phyloP scores from a whole-genome alignment of 371 early-diverging fungal species.

The Mucor irregularis region DNA sequence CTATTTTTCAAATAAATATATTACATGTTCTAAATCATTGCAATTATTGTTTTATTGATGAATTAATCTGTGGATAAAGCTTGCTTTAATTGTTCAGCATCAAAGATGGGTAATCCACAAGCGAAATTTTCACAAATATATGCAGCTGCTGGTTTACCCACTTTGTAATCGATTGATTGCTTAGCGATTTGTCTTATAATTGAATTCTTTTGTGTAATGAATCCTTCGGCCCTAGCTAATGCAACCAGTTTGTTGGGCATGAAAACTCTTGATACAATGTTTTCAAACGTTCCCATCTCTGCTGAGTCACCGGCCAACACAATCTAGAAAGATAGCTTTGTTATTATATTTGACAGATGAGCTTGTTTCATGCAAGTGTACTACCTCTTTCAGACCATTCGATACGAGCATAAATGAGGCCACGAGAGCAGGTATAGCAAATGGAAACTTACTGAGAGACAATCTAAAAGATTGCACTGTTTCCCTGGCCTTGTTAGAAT shows the following conservation, averaged over 20 bases:
- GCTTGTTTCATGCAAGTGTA: neutral
- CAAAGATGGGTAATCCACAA: conserved; percentile 45
- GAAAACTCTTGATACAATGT: conserved; percentile 23
- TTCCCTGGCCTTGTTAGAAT: conserved; percentile 31
- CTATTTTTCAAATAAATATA: neutral
- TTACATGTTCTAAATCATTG: neutral
- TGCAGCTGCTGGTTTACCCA: conserved; percentile 11
- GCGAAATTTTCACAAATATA: conserved; percentile 55
- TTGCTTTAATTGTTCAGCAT: conserved; percentile 10
- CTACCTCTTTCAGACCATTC: conserved; percentile 48
- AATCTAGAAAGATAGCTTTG: conserved; percentile 27
- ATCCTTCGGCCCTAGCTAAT: conserved; percentile 27
- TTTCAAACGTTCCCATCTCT: conserved; percentile 24
- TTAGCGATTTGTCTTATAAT: conserved; percentile 25
- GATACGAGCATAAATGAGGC: conserved; percentile 34
- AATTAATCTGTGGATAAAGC: neutral
- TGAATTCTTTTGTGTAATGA: conserved; percentile 28
- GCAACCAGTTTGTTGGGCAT: conserved; percentile 41
- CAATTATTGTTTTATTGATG: neutral
- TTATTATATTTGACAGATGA: neutral
- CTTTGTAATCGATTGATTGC: neutral
- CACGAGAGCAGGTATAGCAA: conserved; percentile 45
- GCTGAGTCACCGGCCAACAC: conserved; percentile 32
- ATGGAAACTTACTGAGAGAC: conserved; percentile 34
- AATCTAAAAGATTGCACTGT: conserved; percentile 34